Evolutionary conservation across 1,139 yeast species (phyloP).

Genomic region (Insectozyma bohioensis): DNA sequence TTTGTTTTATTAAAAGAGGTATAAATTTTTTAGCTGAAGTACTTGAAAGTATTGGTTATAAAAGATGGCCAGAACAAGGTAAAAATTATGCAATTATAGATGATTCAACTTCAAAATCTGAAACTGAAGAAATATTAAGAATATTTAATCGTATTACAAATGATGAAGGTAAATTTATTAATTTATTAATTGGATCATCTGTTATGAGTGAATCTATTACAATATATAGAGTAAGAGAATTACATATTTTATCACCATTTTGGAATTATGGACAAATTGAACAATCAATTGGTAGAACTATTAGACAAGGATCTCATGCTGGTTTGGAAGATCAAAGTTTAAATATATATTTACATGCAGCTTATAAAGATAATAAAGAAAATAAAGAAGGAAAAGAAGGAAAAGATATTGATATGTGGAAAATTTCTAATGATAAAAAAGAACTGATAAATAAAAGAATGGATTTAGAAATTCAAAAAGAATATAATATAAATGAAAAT

Average conservation of each 20-base stretch:
- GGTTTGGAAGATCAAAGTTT: background rate
- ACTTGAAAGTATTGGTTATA: slow-evolving; percentile 2
- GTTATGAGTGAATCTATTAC: slow-evolving; percentile 4
- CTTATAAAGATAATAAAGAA: background rate
- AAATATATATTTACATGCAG: slow-evolving; percentile 4
- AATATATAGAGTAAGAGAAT: slow-evolving; percentile 3
- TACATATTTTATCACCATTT: slow-evolving; percentile 4
- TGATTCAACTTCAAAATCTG: background rate
- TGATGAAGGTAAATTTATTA: background rate
- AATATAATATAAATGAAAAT: too few relatives aligned
- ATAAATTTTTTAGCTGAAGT: slow-evolving; percentile 2
- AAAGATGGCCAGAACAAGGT: background rate
- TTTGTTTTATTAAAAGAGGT: slow-evolving; percentile 2
- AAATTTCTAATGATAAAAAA: background rate
- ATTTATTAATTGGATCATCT: slow-evolving; percentile 2
- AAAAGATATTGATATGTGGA: slow-evolving; percentile 5
- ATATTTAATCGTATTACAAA: slow-evolving; percentile 1
- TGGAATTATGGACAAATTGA: slow-evolving; percentile 4
- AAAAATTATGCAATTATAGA: slow-evolving; percentile 1
- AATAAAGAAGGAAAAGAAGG: too few relatives aligned
- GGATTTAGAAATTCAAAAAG: too few relatives aligned
- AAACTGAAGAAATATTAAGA: background rate
- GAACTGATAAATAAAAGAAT: too few relatives aligned
- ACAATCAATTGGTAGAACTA: slow-evolving; percentile 2
- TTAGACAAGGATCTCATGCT: slow-evolving; percentile 1